phyloP scores from a whole-genome alignment of 225 moss, liverwort and hornwort species.

The Sphagnum contortum region DNA sequence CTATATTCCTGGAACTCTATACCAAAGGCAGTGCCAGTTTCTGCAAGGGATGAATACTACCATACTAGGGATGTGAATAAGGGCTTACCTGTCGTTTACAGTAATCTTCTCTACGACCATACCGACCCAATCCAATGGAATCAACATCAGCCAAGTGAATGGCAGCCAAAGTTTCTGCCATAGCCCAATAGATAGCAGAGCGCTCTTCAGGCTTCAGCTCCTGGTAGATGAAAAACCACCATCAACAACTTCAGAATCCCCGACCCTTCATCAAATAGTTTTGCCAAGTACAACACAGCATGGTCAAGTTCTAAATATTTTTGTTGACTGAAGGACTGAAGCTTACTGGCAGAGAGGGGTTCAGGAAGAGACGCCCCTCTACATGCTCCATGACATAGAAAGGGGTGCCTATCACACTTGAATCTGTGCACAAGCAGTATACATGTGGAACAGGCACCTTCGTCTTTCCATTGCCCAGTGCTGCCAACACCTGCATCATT shows the following conservation, averaged over 20 bases:
- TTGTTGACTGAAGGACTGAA: no score
- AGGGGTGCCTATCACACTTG: constrained; percentile 74
- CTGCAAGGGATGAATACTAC: no score
- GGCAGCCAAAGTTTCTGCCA: constrained; percentile 71
- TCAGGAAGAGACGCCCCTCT: constrained; percentile 77
- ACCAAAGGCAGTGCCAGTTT: no score
- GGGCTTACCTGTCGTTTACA: constrained; percentile 76
- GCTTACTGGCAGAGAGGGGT: constrained; percentile 76
- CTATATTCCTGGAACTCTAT: no score
- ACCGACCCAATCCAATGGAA: constrained; percentile 70
- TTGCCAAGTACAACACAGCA: no score
- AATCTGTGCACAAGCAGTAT: constrained; percentile 73
- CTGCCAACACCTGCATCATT: constrained; percentile 59
- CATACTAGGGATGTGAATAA: no score
- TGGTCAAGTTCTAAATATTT: no score
- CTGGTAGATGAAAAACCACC: constrained; percentile 16
- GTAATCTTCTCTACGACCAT: constrained; percentile 78
- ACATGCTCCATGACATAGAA: constrained; percentile 97
- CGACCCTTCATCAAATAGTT: no score
- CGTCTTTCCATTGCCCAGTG: constrained; percentile 53
- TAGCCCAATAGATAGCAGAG: constrained; percentile 55
- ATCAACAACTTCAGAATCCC: background rate
- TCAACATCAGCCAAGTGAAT: constrained; percentile 79
- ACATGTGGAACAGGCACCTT: constrained; percentile 90
- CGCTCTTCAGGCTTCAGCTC: constrained; percentile 61